Conservation (phyloP, 768 basidiomycete species). For the Podaxis sp. region DNA sequence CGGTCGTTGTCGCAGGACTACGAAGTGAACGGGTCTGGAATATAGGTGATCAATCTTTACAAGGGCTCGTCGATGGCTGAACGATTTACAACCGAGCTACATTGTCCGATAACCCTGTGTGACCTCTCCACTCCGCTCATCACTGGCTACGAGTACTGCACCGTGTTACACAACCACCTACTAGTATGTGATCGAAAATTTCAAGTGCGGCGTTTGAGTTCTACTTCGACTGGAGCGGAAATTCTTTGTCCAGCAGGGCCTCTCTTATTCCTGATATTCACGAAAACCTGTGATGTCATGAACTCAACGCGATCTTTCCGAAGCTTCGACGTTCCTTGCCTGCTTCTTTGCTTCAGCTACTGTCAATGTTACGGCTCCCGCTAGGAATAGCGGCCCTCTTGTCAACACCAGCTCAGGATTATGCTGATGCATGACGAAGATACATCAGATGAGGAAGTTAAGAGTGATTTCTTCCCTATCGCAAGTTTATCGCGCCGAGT, state of each 20-base stretch:
- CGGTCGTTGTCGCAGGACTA: background rate
- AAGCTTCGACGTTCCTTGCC: background rate
- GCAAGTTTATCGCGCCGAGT: background rate
- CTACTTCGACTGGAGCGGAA: background rate
- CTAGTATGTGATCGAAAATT: background rate
- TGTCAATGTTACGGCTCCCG: constrained; percentile 1
- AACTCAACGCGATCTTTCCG: background rate
- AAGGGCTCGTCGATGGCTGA: background rate
- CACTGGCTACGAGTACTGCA: background rate
- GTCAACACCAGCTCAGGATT: background rate
- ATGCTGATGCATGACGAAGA: constrained; percentile 3
- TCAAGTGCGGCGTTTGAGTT: background rate
- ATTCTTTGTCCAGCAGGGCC: background rate
- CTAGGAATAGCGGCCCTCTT: background rate
- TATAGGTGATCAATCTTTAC: background rate
- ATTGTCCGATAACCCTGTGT: background rate
- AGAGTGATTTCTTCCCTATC: background rate
- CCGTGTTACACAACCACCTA: background rate
- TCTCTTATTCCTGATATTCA: background rate
- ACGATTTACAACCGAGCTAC: background rate
- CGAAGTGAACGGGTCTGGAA: background rate
- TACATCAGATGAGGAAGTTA: background rate
- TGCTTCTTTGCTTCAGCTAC: constrained; percentile 3
- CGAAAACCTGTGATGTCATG: constrained; percentile 10
- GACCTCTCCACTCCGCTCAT: background rate